A percentile compares a stretch with the other conserved stretches of the same genome.
These are phyloP conservation scores for Peziza echinospora DNA, from an alignment of 495 filamentous ascomycete genomes.

Conservation along the genomic window DNA sequence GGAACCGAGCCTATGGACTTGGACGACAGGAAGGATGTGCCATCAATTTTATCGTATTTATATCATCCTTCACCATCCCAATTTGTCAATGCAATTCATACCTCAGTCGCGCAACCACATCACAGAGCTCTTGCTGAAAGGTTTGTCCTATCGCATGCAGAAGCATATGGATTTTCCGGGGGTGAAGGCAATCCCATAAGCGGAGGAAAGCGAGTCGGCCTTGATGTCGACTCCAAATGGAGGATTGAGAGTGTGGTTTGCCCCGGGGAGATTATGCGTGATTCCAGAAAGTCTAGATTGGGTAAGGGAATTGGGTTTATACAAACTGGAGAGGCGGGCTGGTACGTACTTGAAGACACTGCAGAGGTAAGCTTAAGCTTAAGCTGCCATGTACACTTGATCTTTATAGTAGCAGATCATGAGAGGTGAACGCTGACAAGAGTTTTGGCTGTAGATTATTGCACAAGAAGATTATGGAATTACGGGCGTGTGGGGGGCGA, in stretches of 20 bases:
- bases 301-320: conserved; percentile 11
- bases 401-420: not conserved
- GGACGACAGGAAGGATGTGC: no score
- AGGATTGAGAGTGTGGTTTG: conserved; percentile 12
- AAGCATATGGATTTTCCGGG: conserved; percentile 9
- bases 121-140: conserved; percentile 13
- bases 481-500: conserved; percentile 12
- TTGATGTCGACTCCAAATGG: conserved; percentile 10
- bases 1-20: no score
- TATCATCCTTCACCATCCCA: conserved; percentile 4
- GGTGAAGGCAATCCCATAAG: conserved; percentile 3
- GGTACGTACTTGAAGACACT: not conserved
- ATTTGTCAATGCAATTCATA: conserved; percentile 10
- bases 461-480: conserved; percentile 15
- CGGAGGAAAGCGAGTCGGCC: not conserved
- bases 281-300: conserved; percentile 3
- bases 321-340: conserved; percentile 10
- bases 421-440: not conserved
- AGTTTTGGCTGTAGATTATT: conserved; percentile 5
- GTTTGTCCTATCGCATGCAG: conserved; percentile 11
- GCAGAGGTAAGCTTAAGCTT: not conserved
- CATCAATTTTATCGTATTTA: not conserved
- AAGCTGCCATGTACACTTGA: no score
- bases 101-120: conserved; percentile 7
- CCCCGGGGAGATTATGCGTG: conserved; percentile 10